These are phyloP conservation scores for Quercus gilva DNA, from an alignment of 306 rosid species.

Conservation along the genomic window DNA sequence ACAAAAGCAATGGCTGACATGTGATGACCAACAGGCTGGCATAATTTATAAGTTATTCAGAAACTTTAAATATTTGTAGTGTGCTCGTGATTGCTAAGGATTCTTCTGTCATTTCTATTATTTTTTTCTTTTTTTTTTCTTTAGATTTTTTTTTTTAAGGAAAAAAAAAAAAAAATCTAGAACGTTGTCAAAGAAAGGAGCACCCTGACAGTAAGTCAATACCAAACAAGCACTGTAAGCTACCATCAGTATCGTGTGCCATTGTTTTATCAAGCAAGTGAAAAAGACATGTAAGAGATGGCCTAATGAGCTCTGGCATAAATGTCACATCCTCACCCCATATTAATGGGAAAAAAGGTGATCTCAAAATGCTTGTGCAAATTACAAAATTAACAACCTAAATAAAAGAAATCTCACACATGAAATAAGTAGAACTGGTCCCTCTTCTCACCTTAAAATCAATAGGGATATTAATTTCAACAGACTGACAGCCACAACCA, in stretches of 20 bases:
- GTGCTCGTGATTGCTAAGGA: too few relatives aligned
- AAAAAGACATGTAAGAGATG: neutral
- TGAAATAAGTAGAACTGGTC: slow-evolving; percentile 1
- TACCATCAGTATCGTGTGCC: neutral
- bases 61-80: too few relatives aligned
- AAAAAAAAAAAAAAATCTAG: too few relatives aligned
- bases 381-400: neutral
- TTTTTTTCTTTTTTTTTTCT: neutral
- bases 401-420: neutral
- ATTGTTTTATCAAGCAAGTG: slow-evolving; percentile 6
- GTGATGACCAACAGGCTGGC: too few relatives aligned
- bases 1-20: neutral
- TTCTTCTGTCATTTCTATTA: neutral
- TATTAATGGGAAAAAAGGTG: too few relatives aligned
- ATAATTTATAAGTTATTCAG: too few relatives aligned
- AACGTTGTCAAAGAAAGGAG: too few relatives aligned
- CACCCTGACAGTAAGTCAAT: too few relatives aligned
- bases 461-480: slow-evolving; percentile 63
- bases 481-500: slow-evolving; percentile 73
- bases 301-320: neutral
- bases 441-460: slow-evolving; percentile 70
- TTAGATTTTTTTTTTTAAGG: too few relatives aligned
- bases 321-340: neutral
- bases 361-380: neutral
- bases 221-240: neutral